Evolutionary conservation across 2,329 filamentous ascomycete genomes (phyloP), one percentile per base, ranked within the genome.

Genomic region (Exophiala calicioides): DNA sequence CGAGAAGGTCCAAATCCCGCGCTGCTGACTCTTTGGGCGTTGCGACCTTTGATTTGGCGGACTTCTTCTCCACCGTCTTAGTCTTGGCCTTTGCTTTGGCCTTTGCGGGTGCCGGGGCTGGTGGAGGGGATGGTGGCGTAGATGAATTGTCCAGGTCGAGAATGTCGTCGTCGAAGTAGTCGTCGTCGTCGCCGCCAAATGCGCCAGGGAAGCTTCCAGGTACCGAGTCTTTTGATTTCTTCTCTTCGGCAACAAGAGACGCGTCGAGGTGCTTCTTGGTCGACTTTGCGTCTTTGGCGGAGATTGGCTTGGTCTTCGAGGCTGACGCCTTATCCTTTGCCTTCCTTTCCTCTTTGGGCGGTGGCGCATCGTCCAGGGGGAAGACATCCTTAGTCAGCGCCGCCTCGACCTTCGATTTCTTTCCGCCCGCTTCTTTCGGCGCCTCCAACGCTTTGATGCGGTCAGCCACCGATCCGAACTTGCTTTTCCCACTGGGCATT

Each of bases 121-220:
- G 27, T 12, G 52, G 35, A 10, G 48, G 40, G 19, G n/a, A n/a
- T n/a, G n/a, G n/a, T n/a, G n/a, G n/a, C n/a, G n/a, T n/a, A n/a
- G n/a, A n/a, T n/a, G n/a, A n/a, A n/a, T 48, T 39, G 47, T 68
- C 63, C 46, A 63, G 62, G 3, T 56, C 59, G 44, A 55, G 55
- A 41, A 41, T 42, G 30, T 62, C 60, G 41, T 44, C 55, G 38
- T 80, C 66, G 44, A 41, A 39, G 30, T 62, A 60, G 41, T 44
- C 55, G 38, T 80, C 66, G 44, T 77, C 53, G 44, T 77, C 53
- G 53, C 73, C 73, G 26, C 75, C 73, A 53, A 76, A 65, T 20
- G 58, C 73, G 32, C 70, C 68, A 18, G 80, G 80, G 60, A 84
- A 84, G 51, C 76, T 77, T 44, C 80, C 81, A 31, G 80, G 79